Evolutionary conservation across 2,329 filamentous ascomycete genomes (phyloP).

Genomic region (Fusarium gaditjirri): DNA sequence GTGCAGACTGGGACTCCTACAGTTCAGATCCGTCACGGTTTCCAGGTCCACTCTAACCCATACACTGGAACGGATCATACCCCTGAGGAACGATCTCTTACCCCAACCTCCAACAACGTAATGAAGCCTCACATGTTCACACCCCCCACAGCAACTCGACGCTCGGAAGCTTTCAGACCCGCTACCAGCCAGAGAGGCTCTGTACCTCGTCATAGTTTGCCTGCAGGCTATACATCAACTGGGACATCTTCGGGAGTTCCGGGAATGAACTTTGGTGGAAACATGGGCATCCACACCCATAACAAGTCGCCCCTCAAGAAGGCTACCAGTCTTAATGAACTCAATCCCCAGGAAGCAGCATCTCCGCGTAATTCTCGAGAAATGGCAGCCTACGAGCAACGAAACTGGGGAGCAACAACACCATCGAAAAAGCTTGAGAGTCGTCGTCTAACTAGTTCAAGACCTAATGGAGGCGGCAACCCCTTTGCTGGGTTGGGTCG

Average conservation of each 20-base stretch:
- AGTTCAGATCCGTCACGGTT: conserved; percentile 76
- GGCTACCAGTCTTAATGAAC: conserved; percentile 70
- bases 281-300: conserved; percentile 82
- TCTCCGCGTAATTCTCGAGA: conserved; percentile 70
- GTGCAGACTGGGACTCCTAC: conserved; percentile 65
- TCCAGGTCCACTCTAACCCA: conserved; percentile 84
- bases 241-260: conserved; percentile 43
- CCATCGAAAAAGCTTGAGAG: conserved; percentile 53
- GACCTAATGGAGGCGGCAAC: conserved; percentile 45
- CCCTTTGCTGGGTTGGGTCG: conserved; percentile 54
- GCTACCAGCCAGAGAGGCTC: conserved; percentile 44
- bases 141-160: conserved; percentile 49
- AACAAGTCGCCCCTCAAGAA: conserved; percentile 87
- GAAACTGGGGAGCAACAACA: conserved; percentile 52
- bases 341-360: conserved; percentile 54
- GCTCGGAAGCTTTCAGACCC: conserved; percentile 51
- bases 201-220: conserved; percentile 50
- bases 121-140: conserved; percentile 58
- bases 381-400: conserved; percentile 69
- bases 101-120: conserved; percentile 50
- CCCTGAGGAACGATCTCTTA: conserved; percentile 60
- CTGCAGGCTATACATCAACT: conserved; percentile 46
- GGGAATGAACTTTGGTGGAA: conserved; percentile 69
- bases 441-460: conserved; percentile 42
- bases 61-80: conserved; percentile 66